Evolutionary conservation across 2,329 filamentous ascomycete species (phyloP), one percentile per base, ranked within the genome.

Genomic region (Cladophialophora yegresii): DNA sequence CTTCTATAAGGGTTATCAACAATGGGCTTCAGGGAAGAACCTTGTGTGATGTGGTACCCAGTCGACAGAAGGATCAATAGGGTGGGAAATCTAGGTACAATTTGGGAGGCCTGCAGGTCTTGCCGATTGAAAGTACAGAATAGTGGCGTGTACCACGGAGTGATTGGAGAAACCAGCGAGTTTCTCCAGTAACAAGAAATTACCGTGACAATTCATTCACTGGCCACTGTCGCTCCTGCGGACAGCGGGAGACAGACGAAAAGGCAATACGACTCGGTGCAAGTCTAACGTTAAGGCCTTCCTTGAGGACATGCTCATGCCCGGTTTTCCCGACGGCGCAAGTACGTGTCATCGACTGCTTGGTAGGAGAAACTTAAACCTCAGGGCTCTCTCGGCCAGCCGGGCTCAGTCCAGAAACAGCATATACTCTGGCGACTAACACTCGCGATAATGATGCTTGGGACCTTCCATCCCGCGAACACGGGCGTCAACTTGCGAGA

Each of bases 111-210:
- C 57, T 45, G 57, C 57, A 23, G 51, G 7, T 36, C 30, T 23
- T 51, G 47, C 57, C 57, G 45, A n/a, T 36, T 59, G 30, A 50
- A 33, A 59, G 22, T 45, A 40, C 47, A 12, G 40, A 58, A 61
- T 61, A 54, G 54, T 61, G 49, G 10, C 43, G 43, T 60, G 49
- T 61, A 61, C 50, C 33, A 61, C 43, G 51, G 26, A 33, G 57
- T 28, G 57, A 58, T 30, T 58, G 28, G 36, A 53, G 20, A 51
- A 43, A 30, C 33, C 45, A 59, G 33, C 45, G 57, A 40, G 13
- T 33, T 45, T 40, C 47, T 23, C 45, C n/a, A 22, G 9, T 28
- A 59, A 50, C 40, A 59, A 45, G 28, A 13, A 53, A 50, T 50
- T 50, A 12, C 10, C 12, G n/a, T 13, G 22, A 23, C 7, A 20